These are phyloP conservation scores for rapeseed (Brassica napus) DNA, from an alignment of 345 rosid genomes.

Conservation along the genomic window DNA sequence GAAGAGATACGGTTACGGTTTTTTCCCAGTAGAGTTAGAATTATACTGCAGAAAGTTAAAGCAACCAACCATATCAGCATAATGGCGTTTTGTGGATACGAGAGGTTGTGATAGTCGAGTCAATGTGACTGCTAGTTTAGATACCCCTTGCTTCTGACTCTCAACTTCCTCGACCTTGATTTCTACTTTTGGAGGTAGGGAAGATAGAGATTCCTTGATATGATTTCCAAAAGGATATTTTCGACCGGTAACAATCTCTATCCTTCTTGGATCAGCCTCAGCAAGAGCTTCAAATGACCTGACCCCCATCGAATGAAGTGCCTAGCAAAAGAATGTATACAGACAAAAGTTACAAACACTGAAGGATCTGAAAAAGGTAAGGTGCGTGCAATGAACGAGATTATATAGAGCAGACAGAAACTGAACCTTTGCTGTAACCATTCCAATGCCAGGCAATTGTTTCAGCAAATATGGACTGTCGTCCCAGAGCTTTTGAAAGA, in stretches of 20 bases:
- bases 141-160: conserved; percentile 57
- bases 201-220: conserved; percentile 81
- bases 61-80: conserved; percentile 82
- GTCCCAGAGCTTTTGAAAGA: conserved; percentile 96
- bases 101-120: conserved; percentile 64
- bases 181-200: conserved; percentile 85
- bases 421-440: conserved; percentile 95
- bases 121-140: conserved; percentile 65
- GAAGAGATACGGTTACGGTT: not conserved
- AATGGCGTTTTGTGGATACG: conserved; percentile 68
- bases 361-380: not conserved
- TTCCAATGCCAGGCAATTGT: conserved; percentile 92
- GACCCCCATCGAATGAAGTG: conserved; percentile 86
- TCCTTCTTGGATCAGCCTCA: conserved; percentile 93
- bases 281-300: conserved; percentile 82
- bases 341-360: conserved; percentile 6
- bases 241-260: conserved; percentile 89
- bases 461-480: conserved; percentile 89
- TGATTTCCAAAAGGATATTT: conserved; percentile 96
- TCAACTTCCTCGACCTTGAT: conserved; percentile 63
- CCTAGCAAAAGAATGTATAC: conserved; percentile 50
- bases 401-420: not conserved
- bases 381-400: not conserved
- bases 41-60: not conserved
- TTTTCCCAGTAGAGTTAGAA: not conserved